Evolutionary conservation across 805 yeast species (phyloP).

Genomic region (Ogataea polymorpha): DNA sequence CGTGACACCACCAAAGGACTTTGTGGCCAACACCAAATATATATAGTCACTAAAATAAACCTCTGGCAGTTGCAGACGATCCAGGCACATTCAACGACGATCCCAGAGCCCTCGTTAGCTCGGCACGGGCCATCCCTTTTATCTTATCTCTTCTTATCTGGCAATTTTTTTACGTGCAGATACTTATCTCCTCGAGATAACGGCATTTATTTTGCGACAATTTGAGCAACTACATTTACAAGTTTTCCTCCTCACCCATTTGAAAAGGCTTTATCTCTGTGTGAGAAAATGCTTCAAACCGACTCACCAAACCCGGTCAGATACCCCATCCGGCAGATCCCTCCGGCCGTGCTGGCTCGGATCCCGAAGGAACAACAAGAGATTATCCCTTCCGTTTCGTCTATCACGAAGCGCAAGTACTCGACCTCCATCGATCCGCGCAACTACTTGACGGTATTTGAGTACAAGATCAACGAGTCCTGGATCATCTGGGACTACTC

Average conservation of each 20-base stretch:
- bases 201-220: slow-evolving; percentile 11
- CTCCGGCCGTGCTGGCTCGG: slow-evolving; percentile 11
- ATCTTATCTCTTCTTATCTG: slow-evolving; percentile 12
- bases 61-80: not conserved
- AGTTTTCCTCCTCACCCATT: slow-evolving; percentile 4
- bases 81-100: not conserved
- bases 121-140: not conserved
- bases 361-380: slow-evolving; percentile 23
- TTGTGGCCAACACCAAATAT: not conserved
- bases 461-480: slow-evolving; percentile 64
- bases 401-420: slow-evolving; percentile 45
- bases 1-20: not conserved
- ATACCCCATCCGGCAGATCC: slow-evolving; percentile 25
- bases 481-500: slow-evolving; percentile 84
- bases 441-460: slow-evolving; percentile 65
- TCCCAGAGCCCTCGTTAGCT: not conserved
- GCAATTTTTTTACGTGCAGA: slow-evolving; percentile 10
- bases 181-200: slow-evolving; percentile 13
- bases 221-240: slow-evolving; percentile 7
- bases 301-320: slow-evolving; percentile 15
- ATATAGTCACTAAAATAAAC: not conserved
- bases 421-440: slow-evolving; percentile 75
- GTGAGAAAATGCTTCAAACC: slow-evolving; percentile 2
- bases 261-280: not conserved
- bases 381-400: slow-evolving; percentile 18